These are phyloP conservation scores for Neofusicoccum umdonicola DNA, from an alignment of 2,329 filamentous ascomycete genomes.

Conservation along the genomic window DNA sequence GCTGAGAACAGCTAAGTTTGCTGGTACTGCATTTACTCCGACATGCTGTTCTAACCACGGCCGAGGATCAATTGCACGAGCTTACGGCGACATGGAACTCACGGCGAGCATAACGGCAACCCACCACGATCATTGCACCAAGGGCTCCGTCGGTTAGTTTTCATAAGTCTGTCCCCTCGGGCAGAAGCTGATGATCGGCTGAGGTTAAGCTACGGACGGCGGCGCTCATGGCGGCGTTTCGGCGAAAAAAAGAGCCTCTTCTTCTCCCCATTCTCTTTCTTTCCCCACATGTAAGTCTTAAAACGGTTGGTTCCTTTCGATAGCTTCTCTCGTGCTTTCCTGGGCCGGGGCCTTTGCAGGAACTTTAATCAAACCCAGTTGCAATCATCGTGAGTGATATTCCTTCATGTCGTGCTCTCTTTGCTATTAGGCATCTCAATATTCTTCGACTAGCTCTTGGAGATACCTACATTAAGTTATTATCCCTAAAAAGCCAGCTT, in stretches of 20 bases:
- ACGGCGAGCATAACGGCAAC: background rate
- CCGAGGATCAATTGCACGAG: slow-evolving; percentile 11
- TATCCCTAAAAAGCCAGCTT: no score
- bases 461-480: no score
- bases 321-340: slow-evolving; percentile 1
- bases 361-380: background rate
- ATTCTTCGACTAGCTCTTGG: no score
- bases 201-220: slow-evolving; percentile 8
- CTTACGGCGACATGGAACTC: slow-evolving; percentile 1
- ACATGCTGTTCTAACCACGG: slow-evolving; percentile 17
- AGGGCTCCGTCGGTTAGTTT: slow-evolving; percentile 15
- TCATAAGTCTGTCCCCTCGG: background rate
- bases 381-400: background rate
- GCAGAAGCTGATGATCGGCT: slow-evolving; percentile 13
- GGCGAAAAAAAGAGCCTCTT: slow-evolving; percentile 6
- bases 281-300: slow-evolving; percentile 18
- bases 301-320: slow-evolving; percentile 17
- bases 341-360: background rate
- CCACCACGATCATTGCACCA: background rate
- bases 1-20: slow-evolving; percentile 19
- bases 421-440: no score
- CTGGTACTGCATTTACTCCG: slow-evolving; percentile 9
- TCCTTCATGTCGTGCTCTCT: background rate
- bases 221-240: slow-evolving; percentile 1
- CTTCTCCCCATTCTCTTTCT: background rate